Percentiles rank a stretch among this genome's conserved stretches.
These are phyloP conservation scores for Aureobasidium pullulans DNA, from an alignment of 2,329 filamentous ascomycete genomes.

Conservation along the genomic window DNA sequence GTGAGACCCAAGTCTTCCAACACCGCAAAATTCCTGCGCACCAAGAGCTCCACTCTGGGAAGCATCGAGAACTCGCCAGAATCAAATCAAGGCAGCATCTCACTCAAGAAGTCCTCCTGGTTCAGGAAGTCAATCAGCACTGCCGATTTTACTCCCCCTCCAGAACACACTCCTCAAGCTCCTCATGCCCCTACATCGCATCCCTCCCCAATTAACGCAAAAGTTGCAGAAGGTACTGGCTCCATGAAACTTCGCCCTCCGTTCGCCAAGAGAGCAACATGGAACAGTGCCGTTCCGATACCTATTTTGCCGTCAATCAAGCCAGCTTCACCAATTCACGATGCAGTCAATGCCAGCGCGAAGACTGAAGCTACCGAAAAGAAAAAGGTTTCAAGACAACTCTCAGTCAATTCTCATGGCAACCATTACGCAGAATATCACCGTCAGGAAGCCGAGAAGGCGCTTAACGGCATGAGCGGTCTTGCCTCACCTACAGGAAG, in stretches of 20 bases:
- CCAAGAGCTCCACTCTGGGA: constrained; percentile 81
- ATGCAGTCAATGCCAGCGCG: constrained; percentile 66
- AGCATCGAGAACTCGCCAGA: constrained; percentile 57
- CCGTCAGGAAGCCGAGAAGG: constrained; percentile 82
- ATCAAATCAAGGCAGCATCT: constrained; percentile 47
- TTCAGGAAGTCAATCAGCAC: constrained; percentile 92
- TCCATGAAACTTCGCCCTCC: constrained; percentile 49
- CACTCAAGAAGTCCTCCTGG: constrained; percentile 82
- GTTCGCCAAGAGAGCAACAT: constrained; percentile 78
- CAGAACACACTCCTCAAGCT: constrained; percentile 40
- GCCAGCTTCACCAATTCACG: constrained; percentile 92
- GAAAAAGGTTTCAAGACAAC: constrained; percentile 81
- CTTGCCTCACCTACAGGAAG: constrained; percentile 68
- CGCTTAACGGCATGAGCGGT: constrained; percentile 73
- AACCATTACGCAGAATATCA: constrained; percentile 80
- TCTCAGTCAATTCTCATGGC: constrained; percentile 84
- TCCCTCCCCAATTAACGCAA: constrained; percentile 37
- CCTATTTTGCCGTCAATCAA: constrained; percentile 90
- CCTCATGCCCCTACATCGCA: constrained; percentile 28
- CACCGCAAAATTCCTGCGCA: constrained; percentile 71
- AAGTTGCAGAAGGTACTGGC: constrained; percentile 36
- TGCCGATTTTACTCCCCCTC: constrained; percentile 61
- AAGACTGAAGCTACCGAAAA: constrained; percentile 62
- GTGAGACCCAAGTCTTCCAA: constrained; percentile 88
- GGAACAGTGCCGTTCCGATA: constrained; percentile 92